These are phyloP conservation scores for Skeletonema grethae DNA, from an alignment of 108 stramenopile species.

Conservation along the genomic window DNA sequence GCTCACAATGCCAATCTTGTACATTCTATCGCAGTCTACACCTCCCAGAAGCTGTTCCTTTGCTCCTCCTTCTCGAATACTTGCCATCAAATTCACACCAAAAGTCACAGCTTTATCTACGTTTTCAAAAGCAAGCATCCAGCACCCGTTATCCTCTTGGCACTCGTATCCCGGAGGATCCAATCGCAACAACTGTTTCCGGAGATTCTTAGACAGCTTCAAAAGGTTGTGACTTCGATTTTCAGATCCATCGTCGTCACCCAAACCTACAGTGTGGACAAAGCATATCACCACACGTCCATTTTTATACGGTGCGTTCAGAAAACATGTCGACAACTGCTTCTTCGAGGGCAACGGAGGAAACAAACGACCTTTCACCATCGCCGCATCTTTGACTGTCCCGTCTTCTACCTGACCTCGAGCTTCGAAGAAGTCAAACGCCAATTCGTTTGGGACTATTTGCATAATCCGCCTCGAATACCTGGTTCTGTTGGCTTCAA, in stretches of 20 bases:
- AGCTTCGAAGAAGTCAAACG: conserved; percentile 34
- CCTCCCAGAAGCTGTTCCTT: conserved; percentile 8
- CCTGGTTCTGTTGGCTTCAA: conserved; percentile 17
- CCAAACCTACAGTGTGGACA: conserved; percentile 30
- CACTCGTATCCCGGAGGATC: conserved; percentile 47
- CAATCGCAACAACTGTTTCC: conserved; percentile 17
- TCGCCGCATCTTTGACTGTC: conserved; percentile 22
- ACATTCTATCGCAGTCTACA: conserved; percentile 23
- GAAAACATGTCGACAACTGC: conserved; percentile 38
- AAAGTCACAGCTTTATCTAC: conserved; percentile 31
- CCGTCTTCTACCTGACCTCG: conserved; percentile 23
- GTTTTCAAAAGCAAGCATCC: conserved; percentile 44
- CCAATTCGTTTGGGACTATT: conserved; percentile 27
- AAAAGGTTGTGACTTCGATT: conserved; percentile 9
- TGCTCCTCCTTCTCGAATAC: conserved; percentile 14
- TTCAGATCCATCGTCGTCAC: conserved; percentile 14
- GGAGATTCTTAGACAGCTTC: conserved; percentile 26
- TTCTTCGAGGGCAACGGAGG: conserved; percentile 28
- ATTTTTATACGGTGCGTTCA: conserved; percentile 49
- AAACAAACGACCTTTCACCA: conserved; percentile 32
- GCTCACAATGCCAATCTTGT: conserved; percentile 37
- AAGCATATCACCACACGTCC: conserved; percentile 41
- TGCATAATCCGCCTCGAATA: conserved; percentile 26
- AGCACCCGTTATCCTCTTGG: conserved; percentile 33
- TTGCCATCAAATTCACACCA: conserved; percentile 31